Percentiles rank a stretch among this genome's conserved stretches.
Evolutionary conservation across 805 yeast genomes (phyloP).

Genomic region (Myxozyma kluyveri): DNA sequence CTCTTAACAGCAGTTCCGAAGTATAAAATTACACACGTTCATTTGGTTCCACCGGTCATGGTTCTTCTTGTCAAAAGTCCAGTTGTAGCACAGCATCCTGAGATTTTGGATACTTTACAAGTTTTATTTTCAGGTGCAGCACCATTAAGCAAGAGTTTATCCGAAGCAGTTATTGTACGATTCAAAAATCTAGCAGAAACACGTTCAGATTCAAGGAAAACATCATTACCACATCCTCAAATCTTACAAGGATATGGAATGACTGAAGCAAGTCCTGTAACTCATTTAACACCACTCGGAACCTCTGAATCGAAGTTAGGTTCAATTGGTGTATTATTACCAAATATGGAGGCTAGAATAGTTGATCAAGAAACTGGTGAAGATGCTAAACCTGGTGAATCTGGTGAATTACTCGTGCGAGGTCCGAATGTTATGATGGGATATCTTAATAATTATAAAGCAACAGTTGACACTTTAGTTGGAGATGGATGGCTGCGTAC

Average conservation of each 20-base stretch:
- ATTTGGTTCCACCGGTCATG: slow-evolving; percentile 45
- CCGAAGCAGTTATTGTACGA: slow-evolving; percentile 6
- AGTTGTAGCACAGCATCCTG: slow-evolving; percentile 44
- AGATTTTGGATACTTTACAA: neutral
- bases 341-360: slow-evolving; percentile 52
- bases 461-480: slow-evolving; percentile 47
- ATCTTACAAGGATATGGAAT: slow-evolving; percentile 55
- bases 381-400: slow-evolving; percentile 50
- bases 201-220: slow-evolving; percentile 6
- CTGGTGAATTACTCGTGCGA: slow-evolving; percentile 57
- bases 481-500: slow-evolving; percentile 57
- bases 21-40: slow-evolving; percentile 41
- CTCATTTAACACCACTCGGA: slow-evolving; percentile 42
- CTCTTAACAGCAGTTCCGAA: slow-evolving; percentile 34
- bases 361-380: slow-evolving; percentile 40
- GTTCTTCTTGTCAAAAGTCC: slow-evolving; percentile 48
- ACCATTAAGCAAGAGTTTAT: slow-evolving; percentile 39
- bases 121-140: slow-evolving; percentile 46
- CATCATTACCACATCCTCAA: neutral
- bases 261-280: slow-evolving; percentile 48
- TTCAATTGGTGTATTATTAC: slow-evolving; percentile 45
- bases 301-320: slow-evolving; percentile 38
- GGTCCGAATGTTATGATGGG: slow-evolving; percentile 56
- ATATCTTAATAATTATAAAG: slow-evolving; percentile 50
- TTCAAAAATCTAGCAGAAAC: neutral